Conservation (phyloP, 305 asterid species). For the Fraxinus xanthoxyloides region DNA sequence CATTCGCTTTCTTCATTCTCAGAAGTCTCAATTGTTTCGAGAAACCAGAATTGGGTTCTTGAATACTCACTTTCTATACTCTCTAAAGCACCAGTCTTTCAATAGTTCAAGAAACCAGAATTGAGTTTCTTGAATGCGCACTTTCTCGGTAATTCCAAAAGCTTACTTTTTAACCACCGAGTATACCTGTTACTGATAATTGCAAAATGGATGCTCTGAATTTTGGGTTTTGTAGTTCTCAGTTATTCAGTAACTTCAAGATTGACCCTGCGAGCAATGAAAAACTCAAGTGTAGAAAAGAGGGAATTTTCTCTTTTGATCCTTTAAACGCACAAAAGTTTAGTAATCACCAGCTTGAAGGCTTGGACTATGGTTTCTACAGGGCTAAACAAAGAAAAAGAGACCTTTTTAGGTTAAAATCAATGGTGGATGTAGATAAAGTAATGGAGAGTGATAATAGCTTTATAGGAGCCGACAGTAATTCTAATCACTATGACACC, state of each 20-base stretch:
- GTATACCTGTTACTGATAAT: neutral
- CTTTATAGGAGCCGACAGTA: constrained; percentile 26
- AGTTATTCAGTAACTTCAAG: constrained; percentile 31
- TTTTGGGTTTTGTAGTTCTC: constrained; percentile 33
- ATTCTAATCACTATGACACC: constrained; percentile 55
- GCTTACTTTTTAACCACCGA: constrained; percentile 19
- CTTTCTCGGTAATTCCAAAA: constrained; percentile 14
- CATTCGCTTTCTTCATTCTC: neutral
- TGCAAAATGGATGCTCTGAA: constrained; percentile 40
- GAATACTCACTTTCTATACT: neutral
- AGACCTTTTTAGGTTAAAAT: constrained; percentile 33
- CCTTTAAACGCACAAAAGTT: constrained; percentile 23
- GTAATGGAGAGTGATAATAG: constrained; percentile 31
- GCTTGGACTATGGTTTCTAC: constrained; percentile 26
- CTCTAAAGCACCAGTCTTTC: constrained; percentile 1
- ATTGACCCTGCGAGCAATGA: constrained; percentile 29
- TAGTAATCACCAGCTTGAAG: constrained; percentile 19
- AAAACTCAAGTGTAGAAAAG: constrained; percentile 28
- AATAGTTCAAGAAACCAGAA: constrained; percentile 1
- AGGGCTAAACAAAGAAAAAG: constrained; percentile 31
- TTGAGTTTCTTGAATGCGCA: constrained; percentile 11
- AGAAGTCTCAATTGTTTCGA: neutral
- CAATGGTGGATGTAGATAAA: constrained; percentile 47
- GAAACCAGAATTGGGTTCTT: neutral
- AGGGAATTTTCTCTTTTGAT: constrained; percentile 22